Conservation (phyloP, 139 green algal species). For the Gonium pectorale region DNA sequence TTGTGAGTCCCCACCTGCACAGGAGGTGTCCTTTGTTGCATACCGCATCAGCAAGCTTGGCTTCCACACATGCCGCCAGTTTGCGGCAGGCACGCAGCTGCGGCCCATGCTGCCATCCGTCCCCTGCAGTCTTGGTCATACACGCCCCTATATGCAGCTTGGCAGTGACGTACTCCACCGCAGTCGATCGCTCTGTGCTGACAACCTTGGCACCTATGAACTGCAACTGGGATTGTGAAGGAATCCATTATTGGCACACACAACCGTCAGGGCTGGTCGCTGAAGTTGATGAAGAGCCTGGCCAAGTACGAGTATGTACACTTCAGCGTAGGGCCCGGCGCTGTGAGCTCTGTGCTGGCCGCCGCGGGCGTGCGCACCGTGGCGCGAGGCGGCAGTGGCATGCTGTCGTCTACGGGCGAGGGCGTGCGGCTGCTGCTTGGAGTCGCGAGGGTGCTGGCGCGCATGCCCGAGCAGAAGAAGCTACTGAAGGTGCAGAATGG, state of each 20-base stretch:
- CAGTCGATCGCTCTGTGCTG: too few relatives aligned
- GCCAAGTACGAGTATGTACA: conserved; percentile 48
- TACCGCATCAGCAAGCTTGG: too few relatives aligned
- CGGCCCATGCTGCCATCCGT: too few relatives aligned
- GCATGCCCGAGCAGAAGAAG: conserved; percentile 56
- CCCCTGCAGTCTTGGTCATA: too few relatives aligned
- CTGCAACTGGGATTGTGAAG: too few relatives aligned
- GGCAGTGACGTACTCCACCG: too few relatives aligned
- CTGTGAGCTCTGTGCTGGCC: not conserved
- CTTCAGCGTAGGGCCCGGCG: not conserved
- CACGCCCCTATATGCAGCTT: too few relatives aligned
- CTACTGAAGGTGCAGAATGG: conserved; percentile 58
- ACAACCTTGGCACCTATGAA: too few relatives aligned
- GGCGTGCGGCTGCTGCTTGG: conserved; percentile 51
- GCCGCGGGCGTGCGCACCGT: not conserved
- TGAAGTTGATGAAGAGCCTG: conserved; percentile 55
- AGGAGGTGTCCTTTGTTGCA: too few relatives aligned
- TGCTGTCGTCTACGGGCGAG: conserved; percentile 20
- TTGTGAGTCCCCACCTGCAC: conserved; percentile 39
- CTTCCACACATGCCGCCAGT: too few relatives aligned
- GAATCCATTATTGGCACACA: too few relatives aligned
- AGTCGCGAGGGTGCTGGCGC: conserved; percentile 49
- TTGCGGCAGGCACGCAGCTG: too few relatives aligned
- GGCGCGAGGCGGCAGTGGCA: not conserved
- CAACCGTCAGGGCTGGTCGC: conserved; percentile 20